These are phyloP conservation scores for Anethum foeniculum DNA, from an alignment of 140 eudicot genomes.

Conservation along the genomic window DNA sequence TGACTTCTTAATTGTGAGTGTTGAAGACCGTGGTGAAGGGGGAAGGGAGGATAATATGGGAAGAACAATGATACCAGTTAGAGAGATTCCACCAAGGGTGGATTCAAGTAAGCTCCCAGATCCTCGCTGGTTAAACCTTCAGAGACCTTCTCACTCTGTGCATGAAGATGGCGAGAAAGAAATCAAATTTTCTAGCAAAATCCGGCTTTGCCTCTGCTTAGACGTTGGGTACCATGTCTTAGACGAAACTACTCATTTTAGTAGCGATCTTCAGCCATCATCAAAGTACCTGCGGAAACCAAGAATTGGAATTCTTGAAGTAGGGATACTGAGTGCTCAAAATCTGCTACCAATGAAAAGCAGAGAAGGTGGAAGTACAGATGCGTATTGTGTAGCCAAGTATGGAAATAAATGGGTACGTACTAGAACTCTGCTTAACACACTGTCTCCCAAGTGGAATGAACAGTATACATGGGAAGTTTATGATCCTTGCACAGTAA, in stretches of 20 bases:
- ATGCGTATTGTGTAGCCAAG: slow-evolving; percentile 89
- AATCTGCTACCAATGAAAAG: slow-evolving; percentile 75
- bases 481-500: slow-evolving; percentile 80
- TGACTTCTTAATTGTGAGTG: slow-evolving; percentile 54
- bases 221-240: slow-evolving; percentile 92
- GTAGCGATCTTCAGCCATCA: slow-evolving; percentile 94
- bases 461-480: slow-evolving; percentile 99
- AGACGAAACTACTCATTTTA: slow-evolving; percentile 85
- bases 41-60: slow-evolving; percentile 74
- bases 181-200: slow-evolving; percentile 64
- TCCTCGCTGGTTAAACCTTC: slow-evolving; percentile 59
- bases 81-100: slow-evolving; percentile 41
- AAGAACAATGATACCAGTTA: slow-evolving; percentile 47
- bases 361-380: slow-evolving; percentile 63
- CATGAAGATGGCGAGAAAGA: slow-evolving; percentile 69
- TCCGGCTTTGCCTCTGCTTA: slow-evolving; percentile 56
- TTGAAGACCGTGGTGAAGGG: slow-evolving; percentile 60
- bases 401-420: slow-evolving; percentile 97
- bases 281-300: slow-evolving; percentile 53
- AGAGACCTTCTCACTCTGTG: slow-evolving; percentile 42
- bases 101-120: slow-evolving; percentile 57
- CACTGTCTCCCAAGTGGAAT: slow-evolving; percentile 81
- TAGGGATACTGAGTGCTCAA: slow-evolving; percentile 77
- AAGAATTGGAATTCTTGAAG: slow-evolving; percentile 74
- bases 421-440: slow-evolving; percentile 87